phyloP scores from a whole-genome alignment of 345 rosid species.

The Erodium maritimum region DNA sequence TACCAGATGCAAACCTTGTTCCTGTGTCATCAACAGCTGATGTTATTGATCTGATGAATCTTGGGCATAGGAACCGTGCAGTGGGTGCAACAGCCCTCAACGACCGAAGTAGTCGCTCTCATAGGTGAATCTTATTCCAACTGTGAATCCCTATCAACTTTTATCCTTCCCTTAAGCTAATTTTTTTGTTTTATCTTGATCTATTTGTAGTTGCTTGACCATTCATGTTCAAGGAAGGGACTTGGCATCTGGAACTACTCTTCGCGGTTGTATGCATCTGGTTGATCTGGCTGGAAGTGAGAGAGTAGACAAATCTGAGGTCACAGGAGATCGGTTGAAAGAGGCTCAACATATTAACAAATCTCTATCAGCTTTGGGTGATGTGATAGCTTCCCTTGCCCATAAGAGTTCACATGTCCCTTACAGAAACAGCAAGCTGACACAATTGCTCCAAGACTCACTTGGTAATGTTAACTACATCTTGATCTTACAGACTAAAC shows the following conservation, averaged over 20 bases:
- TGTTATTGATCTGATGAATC: constrained; percentile 82
- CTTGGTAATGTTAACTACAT: constrained; percentile 42
- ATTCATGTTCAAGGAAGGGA: constrained; percentile 94
- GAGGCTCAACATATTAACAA: constrained; percentile 91
- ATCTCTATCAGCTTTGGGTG: constrained; percentile 96
- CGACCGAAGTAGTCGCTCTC: constrained; percentile 98
- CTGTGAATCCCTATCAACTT: too few species aligned
- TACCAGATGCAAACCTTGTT: constrained; percentile 81
- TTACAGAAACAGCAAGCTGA: constrained; percentile 92
- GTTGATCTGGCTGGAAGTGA: constrained; percentile 99
- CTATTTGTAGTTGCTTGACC: constrained; percentile 70
- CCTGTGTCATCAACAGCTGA: constrained; percentile 75
- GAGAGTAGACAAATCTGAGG: constrained; percentile 91
- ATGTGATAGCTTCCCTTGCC: constrained; percentile 89
- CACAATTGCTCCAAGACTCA: constrained; percentile 93
- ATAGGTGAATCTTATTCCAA: constrained; percentile 37
- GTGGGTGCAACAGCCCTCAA: constrained; percentile 96
- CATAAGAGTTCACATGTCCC: constrained; percentile 95
- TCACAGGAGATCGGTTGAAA: constrained; percentile 79
- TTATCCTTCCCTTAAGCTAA: too few species aligned
- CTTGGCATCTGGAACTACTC: constrained; percentile 60
- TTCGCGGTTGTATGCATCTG: constrained; percentile 92
- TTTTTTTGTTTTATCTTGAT: too few species aligned
- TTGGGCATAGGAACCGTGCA: constrained; percentile 82
- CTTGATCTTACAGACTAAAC: neutral